A percentile compares a stretch with the other conserved stretches of the same genome.
Conservation (phyloP, 768 basidiomycete species). For the Myochromella boudieri region DNA sequence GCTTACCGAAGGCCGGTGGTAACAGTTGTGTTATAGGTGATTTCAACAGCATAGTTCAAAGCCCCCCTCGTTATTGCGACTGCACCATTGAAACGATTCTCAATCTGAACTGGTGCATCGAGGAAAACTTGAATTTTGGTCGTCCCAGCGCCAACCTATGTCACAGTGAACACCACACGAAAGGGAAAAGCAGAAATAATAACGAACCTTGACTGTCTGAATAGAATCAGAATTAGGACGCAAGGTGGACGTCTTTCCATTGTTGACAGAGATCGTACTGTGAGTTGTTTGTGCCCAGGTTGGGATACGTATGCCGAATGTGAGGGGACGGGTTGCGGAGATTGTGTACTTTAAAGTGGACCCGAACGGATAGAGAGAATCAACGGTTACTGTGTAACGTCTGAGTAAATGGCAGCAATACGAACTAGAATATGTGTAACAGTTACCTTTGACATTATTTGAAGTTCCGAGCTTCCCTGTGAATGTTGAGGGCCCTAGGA, state of each 20-base stretch:
- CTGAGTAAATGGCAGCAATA: not conserved
- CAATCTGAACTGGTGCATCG: conserved; percentile 31
- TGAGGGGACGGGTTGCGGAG: conserved; percentile 29
- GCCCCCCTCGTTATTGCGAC: conserved; percentile 37
- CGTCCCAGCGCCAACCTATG: conserved; percentile 23
- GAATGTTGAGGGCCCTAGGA: conserved; percentile 39
- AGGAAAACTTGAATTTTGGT: conserved; percentile 31
- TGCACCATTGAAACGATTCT: conserved; percentile 34
- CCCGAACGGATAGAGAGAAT: conserved; percentile 40
- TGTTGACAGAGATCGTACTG: conserved; percentile 35
- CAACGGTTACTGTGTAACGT: conserved; percentile 28
- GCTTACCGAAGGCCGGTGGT: conserved; percentile 32
- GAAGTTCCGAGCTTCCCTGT: conserved; percentile 30
- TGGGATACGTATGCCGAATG: conserved; percentile 38
- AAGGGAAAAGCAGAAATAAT: not conserved
- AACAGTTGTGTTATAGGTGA: conserved; percentile 32
- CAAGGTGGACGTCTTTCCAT: conserved; percentile 18
- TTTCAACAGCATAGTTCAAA: conserved; percentile 37
- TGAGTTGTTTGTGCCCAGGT: conserved; percentile 34
- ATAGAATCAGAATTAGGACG: conserved; percentile 28
- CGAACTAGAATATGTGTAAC: not conserved
- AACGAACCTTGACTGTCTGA: conserved; percentile 29
- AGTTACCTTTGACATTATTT: conserved; percentile 32
- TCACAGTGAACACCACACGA: not conserved
- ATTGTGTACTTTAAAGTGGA: conserved; percentile 35